Base-by-base conservation (phyloP, 257 asterid genomes). In the Oldenlandia corymbosa region DNA sequence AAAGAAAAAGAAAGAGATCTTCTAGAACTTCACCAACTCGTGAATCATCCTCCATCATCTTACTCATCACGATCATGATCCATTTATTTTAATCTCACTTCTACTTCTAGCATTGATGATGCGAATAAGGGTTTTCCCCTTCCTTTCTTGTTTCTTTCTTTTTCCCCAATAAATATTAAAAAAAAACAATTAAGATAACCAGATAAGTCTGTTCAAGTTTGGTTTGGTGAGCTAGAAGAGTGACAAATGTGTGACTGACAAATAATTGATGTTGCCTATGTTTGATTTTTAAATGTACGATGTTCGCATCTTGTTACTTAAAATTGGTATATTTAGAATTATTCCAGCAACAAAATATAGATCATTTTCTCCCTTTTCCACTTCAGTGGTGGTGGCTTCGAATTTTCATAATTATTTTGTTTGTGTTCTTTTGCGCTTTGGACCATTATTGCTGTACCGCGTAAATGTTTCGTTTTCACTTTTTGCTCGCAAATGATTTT, bases 1-100 rank as follows among this genome's bases (percentile, higher is more conserved):
- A n/a, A n/a, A n/a, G n/a, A n/a, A n/a, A n/a, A n/a, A 12, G 39
- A 9, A 34, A 4, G 14, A 7, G 24, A 48, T 43, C 31, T 76
- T 71, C 81, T 68, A 68, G 81, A 76, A 76, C 43, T 46, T 58
- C 41, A 71, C 81, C 75, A 63, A 76, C 81, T 65, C 66, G 32
- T 34, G 52, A 53, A 23, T 59, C 50, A 10, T 20, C 10, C 9
- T 21, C 12, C 27, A 24, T 49, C 55, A 49, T 51, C 23, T 10
- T 23, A 3, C 1, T 10, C 43, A 7, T 39, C 7, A 3, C 10
- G 2, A 7, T 39, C 47, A 11, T 11, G 17, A 42, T 42, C 47
- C 18, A 42, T 13, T 13, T 1, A 37, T 2, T 10, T 42, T 13
- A 16, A 42, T 12, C 10, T 69, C 66, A n/a, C n/a, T n/a, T n/a